Evolutionary conservation across 352 stramenopile species (phyloP), one percentile per base, ranked within the genome.

Genomic region (Globisporangium sylvaticum): DNA sequence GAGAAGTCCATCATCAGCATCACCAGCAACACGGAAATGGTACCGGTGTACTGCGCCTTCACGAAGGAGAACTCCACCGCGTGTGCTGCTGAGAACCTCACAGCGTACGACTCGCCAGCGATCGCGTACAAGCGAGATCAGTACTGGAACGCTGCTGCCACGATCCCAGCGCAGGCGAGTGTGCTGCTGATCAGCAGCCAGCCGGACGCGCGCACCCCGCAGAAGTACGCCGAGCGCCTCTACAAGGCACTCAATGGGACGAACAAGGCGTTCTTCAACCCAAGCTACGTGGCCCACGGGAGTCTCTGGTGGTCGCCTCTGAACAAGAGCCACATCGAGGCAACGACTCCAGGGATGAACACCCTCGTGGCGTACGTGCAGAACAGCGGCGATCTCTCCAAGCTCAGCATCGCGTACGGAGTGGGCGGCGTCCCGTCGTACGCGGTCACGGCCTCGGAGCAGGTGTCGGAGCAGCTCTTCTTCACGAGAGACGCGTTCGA

Each of bases 141-240:
- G 46, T 86, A 84, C 67, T 89, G 73, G 72, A 84, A 87, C 66
- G 59, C 73, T 3, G 73, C 65, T 10, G 76, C 77, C 4, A 68
- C 34, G 9, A 79, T 85, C 29, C 74, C 79, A 5, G 62, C 15
- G 7, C 67, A 78, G 18, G 68, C 76, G 0, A 84, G 71, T 39
- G 79, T 87, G 15, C 56, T 89, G 6, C 42, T 89, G 20, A 22
- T 89, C 34, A 87, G 75, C 58, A 61, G 79, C 24, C 83, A 82
- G 54, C 18, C 88, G 18, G 81, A 88, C 31, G 69, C 81, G 4
- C 76, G 83, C 65, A 87, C 79, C 1, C 76, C 74, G 14, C 64
- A 81, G 60, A 85, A 87, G 62, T 89, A 81, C 34, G 79, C 78
- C 3, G 64, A 78, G 34, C 74, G 69, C 15, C 67, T 86, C 6